Base-by-base conservation (phyloP, 2,329 filamentous ascomycete species). In the Xylariaceae sp. region DNA sequence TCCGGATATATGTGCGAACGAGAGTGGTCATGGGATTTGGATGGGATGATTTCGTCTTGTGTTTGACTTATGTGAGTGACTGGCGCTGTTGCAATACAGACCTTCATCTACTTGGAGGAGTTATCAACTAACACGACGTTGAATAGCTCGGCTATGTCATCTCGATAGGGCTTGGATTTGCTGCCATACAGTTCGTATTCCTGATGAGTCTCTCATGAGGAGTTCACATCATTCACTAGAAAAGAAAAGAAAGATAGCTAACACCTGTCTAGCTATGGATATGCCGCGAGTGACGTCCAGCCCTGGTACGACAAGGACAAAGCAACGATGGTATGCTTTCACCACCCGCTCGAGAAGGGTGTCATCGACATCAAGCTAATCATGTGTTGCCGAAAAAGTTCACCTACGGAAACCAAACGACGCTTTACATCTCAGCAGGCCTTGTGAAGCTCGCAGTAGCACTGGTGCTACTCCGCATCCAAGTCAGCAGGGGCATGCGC, bases 391-490 rank as follows among this genome's bases (percentile, higher is more conserved):
- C 6, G 17, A 18, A 50, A 5, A 30, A 73, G 71, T 72, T 66
- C 55, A 66, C 68, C 39, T 71, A 66, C 51, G 70, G 68, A 10
- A 70, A 71, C 39, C 71, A 73, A 57, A 51, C 71, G 17, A 57
- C 62, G 2, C 59, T 72, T 7, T 73, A 73, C 55, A 67, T 73
- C 54, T 67, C 70, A 4, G 70, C 71, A 4, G 71, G 71, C 6
- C 53, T 73, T 1, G 67, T 72, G 15, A 73, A 73, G 62, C 51
- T 72, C 42, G 71, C 71, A 6, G 71, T 73, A 9, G 71, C 70
- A 2, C 64, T 73, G n/a, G 71, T 73, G 9, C 68, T 73, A 23
- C 69, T 68, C 58, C 71, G 71, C 10, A 65, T 73, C 1, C 65
- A 69, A 8, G 59, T 65, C 13, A 65, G 66, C 0, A 67, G 58